These are phyloP conservation scores for Exsudoporus floridanus DNA, from an alignment of 1,284 basidiomycete species.

Conservation along the genomic window DNA sequence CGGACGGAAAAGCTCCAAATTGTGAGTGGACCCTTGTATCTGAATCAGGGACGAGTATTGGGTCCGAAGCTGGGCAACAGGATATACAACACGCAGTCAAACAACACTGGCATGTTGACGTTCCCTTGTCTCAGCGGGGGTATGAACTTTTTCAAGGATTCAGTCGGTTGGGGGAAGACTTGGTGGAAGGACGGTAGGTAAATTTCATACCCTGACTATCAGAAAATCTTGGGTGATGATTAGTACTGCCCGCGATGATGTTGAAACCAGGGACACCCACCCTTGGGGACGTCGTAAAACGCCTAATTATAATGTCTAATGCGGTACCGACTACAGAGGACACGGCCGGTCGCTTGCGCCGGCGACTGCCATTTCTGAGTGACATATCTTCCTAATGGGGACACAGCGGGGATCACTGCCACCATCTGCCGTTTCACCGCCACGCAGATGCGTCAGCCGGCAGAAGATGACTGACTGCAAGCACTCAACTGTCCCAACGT, in stretches of 20 bases:
- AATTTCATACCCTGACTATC: constrained; percentile 1
- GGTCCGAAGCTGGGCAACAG: not conserved
- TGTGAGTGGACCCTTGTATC: not conserved
- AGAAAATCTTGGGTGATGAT: not conserved
- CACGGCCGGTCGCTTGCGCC: not conserved
- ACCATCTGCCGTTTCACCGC: too few species aligned
- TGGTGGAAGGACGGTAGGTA: not conserved
- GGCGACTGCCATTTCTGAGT: not conserved
- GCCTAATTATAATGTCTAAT: too few species aligned
- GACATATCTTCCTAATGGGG: not conserved
- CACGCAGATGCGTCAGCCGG: constrained; percentile 21
- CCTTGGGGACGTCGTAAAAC: too few species aligned
- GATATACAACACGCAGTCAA: not conserved
- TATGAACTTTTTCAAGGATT: not conserved
- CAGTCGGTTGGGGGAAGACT: not conserved
- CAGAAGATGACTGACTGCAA: not conserved
- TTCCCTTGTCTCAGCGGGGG: constrained; percentile 9
- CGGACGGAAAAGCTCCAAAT: not conserved
- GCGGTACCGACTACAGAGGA: not conserved
- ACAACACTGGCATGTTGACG: constrained; percentile 8
- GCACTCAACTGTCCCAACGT: constrained; percentile 5
- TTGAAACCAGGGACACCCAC: too few species aligned
- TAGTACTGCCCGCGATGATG: not conserved
- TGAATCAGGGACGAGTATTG: not conserved
- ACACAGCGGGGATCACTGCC: too few species aligned